Evolutionary conservation across 2,329 filamentous ascomycete genomes (phyloP), one percentile per base, ranked within the genome.

Genomic region (Hypoxylon sp.): DNA sequence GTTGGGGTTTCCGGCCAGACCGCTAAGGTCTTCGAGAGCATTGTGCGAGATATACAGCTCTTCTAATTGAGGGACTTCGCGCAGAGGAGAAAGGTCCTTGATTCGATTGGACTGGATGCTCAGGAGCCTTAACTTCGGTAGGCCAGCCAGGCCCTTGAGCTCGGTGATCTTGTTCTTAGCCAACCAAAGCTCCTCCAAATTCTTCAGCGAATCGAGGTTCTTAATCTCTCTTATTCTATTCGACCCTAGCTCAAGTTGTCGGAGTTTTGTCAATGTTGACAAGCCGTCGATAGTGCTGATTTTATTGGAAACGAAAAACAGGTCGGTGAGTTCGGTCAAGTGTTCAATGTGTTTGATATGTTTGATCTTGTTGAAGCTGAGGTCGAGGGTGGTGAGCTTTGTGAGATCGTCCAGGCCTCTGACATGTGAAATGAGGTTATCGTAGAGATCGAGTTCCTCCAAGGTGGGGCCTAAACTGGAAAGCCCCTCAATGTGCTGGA

Each of bases 291-390:
- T 98, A 61, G 85, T 90, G 72, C 88, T 87, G 78, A 99, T 97
- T 80, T 96, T 96, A 82, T 99, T 98, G 78, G 97, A 93, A 55
- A 98, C 94, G 74, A 99, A 92, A 80, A 92, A 99, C 2, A 99
- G 79, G 73, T 98, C 94, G 69, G 87, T 91, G 64, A 98, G 86
- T 60, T 94, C 87, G 22, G 84, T 91, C 66, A 99, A 83, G 75
- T 95, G 92, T 65, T 87, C 87, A 72, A 98, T 84, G 76, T 95
- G 90, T 81, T 97, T 97, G 84, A 99, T 97, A 81, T 98, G 95
- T 80, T 97, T 98, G 84, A 99, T 95, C 85, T 98, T 98, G 85
- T 99, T 99, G 88, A 98, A 99, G 80, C 93, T 97, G 57, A 99
- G 86, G 79, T 99, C 96, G 61, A 99, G 88, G 63, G 85, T 91